Base-by-base conservation (phyloP, 257 asterid species). In the Perilla frutescens region DNA sequence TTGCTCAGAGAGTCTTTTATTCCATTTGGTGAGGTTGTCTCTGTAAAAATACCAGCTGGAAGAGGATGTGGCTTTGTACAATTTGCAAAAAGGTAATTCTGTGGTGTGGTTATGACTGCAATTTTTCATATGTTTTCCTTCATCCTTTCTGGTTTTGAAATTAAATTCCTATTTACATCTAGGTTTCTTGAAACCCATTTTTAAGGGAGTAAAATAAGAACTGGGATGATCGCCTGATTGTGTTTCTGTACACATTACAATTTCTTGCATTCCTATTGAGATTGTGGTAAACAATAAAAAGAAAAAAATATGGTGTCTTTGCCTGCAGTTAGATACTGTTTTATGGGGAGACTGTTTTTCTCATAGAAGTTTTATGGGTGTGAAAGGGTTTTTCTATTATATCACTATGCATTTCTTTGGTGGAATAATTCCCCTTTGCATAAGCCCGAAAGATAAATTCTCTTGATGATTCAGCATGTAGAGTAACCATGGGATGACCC, bases 51-150 rank as follows among this genome's bases (percentile, higher is more conserved):
- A 61, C 96, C 97, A 40, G 77, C 88, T 63, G 94, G 96, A 67
- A 91, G 87, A 83, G 92, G 97, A 79, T 91, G 97, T 60, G 97
- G 97, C 62, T 91, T 91, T 77, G 97, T 91, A 43, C 96, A 91
- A 77, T 86, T 86, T 79, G 82, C 66, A 41, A 65, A 60, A 66
- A 81, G 85, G 85, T 76, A 76, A 70, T 12, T 3, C 7, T 61
- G 53, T 47, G 53, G 40, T 63, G 70, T 76, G 58, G 63, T 68
- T 57, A 34, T 20, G 43, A 4, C 51, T 66, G 36, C 29, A 34
- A 63, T 3, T 20, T 8, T 11, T 41, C 0, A 15, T 1, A 3
- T 50, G 10, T 8, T 26, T 11, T 3, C 13, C 4, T 13, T 12
- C 11, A 9, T 3, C 6, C 13, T 36, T 57, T 59, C 20, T 12